Conservation (phyloP, 2,329 filamentous ascomycete species). For the Fusarium humuli region DNA sequence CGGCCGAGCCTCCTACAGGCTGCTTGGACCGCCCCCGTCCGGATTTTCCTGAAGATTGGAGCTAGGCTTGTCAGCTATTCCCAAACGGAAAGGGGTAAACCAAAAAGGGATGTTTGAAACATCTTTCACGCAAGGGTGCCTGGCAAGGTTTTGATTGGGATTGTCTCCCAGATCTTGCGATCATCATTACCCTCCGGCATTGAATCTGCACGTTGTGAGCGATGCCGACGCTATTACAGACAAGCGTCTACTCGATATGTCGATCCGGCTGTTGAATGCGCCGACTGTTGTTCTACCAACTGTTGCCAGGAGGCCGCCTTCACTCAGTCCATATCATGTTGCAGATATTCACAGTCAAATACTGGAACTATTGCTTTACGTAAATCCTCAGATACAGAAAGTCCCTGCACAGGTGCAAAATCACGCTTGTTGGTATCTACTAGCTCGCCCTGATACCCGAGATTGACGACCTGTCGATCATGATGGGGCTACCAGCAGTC, state of each 20-base stretch:
- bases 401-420: conserved; percentile 8
- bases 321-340: not conserved
- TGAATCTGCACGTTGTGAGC: conserved; percentile 23
- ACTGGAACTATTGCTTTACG: conserved; percentile 20
- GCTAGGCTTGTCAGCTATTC: conserved; percentile 34
- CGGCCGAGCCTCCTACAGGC: conserved; percentile 34
- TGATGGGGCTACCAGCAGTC: conserved; percentile 37
- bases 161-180: conserved; percentile 40
- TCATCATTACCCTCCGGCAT: conserved; percentile 35
- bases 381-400: conserved; percentile 6
- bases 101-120: conserved; percentile 45
- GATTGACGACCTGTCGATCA: conserved; percentile 48
- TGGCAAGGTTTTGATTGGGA: conserved; percentile 38
- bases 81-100: conserved; percentile 33
- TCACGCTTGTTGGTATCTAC: conserved; percentile 20
- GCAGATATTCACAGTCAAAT: not conserved
- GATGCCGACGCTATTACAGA: conserved; percentile 38
- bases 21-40: not conserved
- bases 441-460: conserved; percentile 46
- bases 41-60: conserved; percentile 14
- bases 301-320: not conserved
- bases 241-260: conserved; percentile 25
- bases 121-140: conserved; percentile 36
- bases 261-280: conserved; percentile 34
- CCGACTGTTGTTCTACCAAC: conserved; percentile 1